Evolutionary conservation across 2,329 filamentous ascomycete species (phyloP), one percentile per base, ranked within the genome.

Genomic region (Pyricularia pennisetigena): DNA sequence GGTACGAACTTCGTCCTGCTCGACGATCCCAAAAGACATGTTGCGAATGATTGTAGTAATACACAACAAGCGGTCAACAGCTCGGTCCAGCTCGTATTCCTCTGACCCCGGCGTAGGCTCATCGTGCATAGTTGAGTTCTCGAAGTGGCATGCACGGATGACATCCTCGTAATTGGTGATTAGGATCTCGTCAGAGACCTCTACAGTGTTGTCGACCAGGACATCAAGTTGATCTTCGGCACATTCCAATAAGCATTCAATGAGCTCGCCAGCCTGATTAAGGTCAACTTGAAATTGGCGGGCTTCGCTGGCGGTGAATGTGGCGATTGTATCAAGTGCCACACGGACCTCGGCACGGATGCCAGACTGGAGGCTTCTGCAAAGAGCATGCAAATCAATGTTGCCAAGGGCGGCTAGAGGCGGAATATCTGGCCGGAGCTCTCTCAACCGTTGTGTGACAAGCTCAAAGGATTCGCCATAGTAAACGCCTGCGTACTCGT

Each of bases 1-100:
- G 26, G 59, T 62, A 28, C 24, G 59, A 7, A 62, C 59, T 62
- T 62, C 59, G 72, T 95, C 92, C 59, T 61, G 62, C 72, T 97
- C 98, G 30, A 79, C 76, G 79, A 85, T 90, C 76, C 85, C 85
- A 77, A 97, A 97, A 0, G 95, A 98, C 20, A 97, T 85, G 73
- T 99, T 99, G 69, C 95, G 90, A 64, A 99, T 80, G 68, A 97
- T 94, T 0, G 93, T 97, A 1, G 93, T 97, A 71, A 98, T 90
- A 74, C 93, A 96, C 68, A 98, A 89, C 65, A 99, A 79, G 69
- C 90, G 88, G 73, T 97, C 94, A 4, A 94, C 93, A 2, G 94
- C 91, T 66, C 91, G 88, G 74, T 97, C 92, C 2, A 97, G 85
- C 67, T 94, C 88, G 76, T 97, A 94, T 32, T 90, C 90, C 16